These are phyloP conservation scores for Lactarius pseudohatsudake DNA, from an alignment of 768 basidiomycete species.

Conservation along the genomic window DNA sequence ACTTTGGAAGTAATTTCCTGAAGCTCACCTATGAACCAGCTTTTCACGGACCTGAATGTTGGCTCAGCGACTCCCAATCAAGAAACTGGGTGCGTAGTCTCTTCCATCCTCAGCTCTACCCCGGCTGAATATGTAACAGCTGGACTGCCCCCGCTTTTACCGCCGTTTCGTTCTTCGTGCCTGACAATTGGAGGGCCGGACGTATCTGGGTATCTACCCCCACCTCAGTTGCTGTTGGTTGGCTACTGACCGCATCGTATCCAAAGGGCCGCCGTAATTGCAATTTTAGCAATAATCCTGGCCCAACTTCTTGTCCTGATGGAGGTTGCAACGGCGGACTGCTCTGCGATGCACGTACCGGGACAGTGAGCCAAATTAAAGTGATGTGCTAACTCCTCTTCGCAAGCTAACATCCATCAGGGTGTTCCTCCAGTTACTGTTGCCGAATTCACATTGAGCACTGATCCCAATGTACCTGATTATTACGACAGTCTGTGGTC, in stretches of 20 bases:
- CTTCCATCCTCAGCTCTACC: not conserved
- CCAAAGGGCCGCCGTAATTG: conserved; percentile 42
- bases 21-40: conserved; percentile 17
- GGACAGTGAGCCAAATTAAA: conserved; percentile 35
- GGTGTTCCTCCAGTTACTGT: conserved; percentile 40
- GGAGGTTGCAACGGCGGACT: conserved; percentile 47
- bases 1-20: not conserved
- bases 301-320: conserved; percentile 38
- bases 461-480: conserved; percentile 31
- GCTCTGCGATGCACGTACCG: conserved; percentile 38
- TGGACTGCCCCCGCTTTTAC: conserved; percentile 36
- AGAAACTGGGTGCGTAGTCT: conserved; percentile 33
- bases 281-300: conserved; percentile 38
- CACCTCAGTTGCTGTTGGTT: not conserved
- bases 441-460: conserved; percentile 40
- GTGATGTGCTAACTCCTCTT: not conserved
- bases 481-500: conserved; percentile 35
- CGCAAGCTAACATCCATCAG: conserved; percentile 20
- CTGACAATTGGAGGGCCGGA: conserved; percentile 42
- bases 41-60: conserved; percentile 39
- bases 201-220: conserved; percentile 39
- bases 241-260: not conserved
- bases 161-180: conserved; percentile 37
- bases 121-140: conserved; percentile 21
- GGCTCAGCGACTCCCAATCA: conserved; percentile 34